Conservation (phyloP, 2,329 filamentous ascomycete genomes). For the Dothideomycetidae sp. region DNA sequence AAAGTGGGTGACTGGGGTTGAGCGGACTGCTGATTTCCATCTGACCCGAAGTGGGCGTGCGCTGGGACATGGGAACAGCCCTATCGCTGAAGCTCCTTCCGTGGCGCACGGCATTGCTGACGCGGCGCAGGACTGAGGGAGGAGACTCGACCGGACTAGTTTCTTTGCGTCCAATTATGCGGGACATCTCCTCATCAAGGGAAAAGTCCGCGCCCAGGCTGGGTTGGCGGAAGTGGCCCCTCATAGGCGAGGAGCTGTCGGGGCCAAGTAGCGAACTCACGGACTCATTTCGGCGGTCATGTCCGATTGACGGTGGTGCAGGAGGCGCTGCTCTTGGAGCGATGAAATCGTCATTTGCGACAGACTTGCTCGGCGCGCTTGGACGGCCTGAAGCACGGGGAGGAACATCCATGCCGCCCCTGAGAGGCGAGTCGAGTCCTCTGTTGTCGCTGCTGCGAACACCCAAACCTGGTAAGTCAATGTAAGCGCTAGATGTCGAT, state of each 20-base stretch:
- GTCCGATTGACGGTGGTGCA: conserved; percentile 20
- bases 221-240: conserved; percentile 29
- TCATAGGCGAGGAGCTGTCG: conserved; percentile 16
- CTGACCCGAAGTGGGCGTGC: conserved; percentile 9
- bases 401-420: conserved; percentile 29
- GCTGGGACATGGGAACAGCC: conserved; percentile 8
- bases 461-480: neutral
- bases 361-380: conserved; percentile 28
- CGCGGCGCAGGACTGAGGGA: conserved; percentile 65
- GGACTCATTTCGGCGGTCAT: conserved; percentile 25
- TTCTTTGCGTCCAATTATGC: conserved; percentile 48
- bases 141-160: conserved; percentile 19
- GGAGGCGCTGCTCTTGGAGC: conserved; percentile 32
- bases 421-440: conserved; percentile 29
- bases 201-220: conserved; percentile 77
- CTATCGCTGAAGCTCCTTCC: conserved; percentile 69
- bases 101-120: conserved; percentile 89
- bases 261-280: conserved; percentile 31
- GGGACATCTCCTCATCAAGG: conserved; percentile 89
- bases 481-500: conserved; percentile 14
- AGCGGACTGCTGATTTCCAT: conserved; percentile 18
- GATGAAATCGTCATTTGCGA: conserved; percentile 28
- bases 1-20: conserved; percentile 58
- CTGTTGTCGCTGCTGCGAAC: conserved; percentile 8
- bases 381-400: conserved; percentile 35